Evolutionary conservation across 1,139 yeast species (phyloP).

Genomic region (Citeromyces siamensis): DNA sequence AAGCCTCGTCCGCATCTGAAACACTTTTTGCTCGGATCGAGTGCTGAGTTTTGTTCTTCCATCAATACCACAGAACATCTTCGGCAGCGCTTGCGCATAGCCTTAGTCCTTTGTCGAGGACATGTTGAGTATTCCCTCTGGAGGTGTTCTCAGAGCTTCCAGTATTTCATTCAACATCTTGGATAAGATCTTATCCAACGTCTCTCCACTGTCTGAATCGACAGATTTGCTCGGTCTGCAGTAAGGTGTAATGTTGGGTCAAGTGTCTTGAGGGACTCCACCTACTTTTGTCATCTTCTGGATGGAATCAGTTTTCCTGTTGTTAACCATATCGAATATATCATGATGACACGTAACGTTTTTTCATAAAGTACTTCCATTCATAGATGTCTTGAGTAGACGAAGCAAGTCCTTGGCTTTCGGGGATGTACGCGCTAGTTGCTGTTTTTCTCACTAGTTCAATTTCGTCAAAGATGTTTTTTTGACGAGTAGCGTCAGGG

Average conservation of each 20-base stretch:
- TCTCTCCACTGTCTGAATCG: neutral
- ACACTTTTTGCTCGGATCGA: neutral
- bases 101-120: neutral
- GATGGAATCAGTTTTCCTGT: neutral
- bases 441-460: neutral
- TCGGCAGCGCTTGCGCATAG: neutral
- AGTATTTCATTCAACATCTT: neutral
- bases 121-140: neutral
- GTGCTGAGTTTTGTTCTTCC: neutral
- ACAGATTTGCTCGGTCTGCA: neutral
- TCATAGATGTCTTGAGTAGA: neutral
- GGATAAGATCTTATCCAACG: neutral
- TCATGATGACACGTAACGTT: neutral
- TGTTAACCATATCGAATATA: neutral
- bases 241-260: neutral
- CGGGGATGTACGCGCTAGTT: neutral
- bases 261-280: neutral
- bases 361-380: neutral
- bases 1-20: neutral
- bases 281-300: neutral
- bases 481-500: neutral
- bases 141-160: neutral
- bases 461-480: neutral
- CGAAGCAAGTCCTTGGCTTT: neutral
- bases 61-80: neutral